phyloP scores from a whole-genome alignment of 164 flowering plant genomes.

The Pachysandra terminalis region DNA sequence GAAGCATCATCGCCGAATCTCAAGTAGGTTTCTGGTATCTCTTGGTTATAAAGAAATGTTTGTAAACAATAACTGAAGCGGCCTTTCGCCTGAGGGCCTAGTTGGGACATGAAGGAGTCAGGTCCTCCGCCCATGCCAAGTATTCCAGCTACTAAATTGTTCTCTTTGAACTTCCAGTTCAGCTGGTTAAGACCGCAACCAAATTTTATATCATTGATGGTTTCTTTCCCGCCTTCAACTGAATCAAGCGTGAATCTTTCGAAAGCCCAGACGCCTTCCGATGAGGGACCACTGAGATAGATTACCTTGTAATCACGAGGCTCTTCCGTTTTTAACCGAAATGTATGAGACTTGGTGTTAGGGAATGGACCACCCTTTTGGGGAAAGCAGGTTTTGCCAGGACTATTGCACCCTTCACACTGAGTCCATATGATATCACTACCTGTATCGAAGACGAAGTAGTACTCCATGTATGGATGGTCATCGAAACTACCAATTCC shows the following conservation, averaged over 20 bases:
- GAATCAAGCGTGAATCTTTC: not conserved
- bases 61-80: not conserved
- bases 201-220: not conserved
- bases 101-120: not conserved
- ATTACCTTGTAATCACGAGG: not conserved
- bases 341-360: not conserved
- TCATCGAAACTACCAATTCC: not conserved
- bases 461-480: not conserved
- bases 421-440: constrained; percentile 11
- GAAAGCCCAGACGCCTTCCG: not conserved
- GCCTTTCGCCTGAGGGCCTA: not conserved
- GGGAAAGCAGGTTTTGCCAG: not conserved
- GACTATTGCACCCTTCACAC: constrained; percentile 8
- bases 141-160: not conserved
- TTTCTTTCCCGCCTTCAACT: not conserved
- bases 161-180: not conserved
- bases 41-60: not conserved
- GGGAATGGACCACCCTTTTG: not conserved
- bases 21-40: too few species aligned
- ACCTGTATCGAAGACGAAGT: constrained; percentile 6
- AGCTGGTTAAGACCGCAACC: not conserved
- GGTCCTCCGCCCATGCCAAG: not conserved
- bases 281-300: not conserved
- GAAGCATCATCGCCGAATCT: not conserved
- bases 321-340: not conserved